Conservation (phyloP, 345 rosid species). For the Syzygium aqueum region DNA sequence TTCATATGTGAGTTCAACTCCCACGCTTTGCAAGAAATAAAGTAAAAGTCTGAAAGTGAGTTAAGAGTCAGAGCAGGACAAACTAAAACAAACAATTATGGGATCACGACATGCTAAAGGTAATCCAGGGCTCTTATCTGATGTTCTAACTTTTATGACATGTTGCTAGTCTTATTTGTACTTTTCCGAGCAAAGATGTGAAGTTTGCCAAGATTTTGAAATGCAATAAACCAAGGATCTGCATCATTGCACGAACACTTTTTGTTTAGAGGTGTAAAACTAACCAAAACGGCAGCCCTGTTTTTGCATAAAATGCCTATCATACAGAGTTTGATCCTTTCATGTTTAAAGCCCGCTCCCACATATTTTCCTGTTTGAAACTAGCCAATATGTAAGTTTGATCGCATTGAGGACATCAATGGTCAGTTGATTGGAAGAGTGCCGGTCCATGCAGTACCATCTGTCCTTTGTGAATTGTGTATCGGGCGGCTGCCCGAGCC, state of each 20-base stretch:
- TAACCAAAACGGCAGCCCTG: background rate
- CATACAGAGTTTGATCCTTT: background rate
- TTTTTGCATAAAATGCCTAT: background rate
- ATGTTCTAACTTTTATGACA: background rate
- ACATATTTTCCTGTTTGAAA: background rate
- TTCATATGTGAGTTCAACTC: too few species aligned
- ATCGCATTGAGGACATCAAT: background rate
- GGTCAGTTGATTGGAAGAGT: background rate
- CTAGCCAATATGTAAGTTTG: background rate
- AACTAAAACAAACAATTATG: too few species aligned
- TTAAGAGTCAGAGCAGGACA: too few species aligned
- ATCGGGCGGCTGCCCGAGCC: background rate
- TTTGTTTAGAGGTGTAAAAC: background rate
- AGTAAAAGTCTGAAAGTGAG: too few species aligned
- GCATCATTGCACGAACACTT: background rate
- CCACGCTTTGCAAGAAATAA: too few species aligned
- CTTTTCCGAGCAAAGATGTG: background rate
- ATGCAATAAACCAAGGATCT: background rate
- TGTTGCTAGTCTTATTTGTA: background rate
- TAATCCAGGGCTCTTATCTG: background rate
- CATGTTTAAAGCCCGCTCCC: background rate
- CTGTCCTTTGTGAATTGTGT: background rate
- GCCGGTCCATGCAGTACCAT: background rate
- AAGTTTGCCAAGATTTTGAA: background rate
- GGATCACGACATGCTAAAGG: background rate